Conservation (phyloP, 768 basidiomycete species). For the Podaxis pistillaris region DNA sequence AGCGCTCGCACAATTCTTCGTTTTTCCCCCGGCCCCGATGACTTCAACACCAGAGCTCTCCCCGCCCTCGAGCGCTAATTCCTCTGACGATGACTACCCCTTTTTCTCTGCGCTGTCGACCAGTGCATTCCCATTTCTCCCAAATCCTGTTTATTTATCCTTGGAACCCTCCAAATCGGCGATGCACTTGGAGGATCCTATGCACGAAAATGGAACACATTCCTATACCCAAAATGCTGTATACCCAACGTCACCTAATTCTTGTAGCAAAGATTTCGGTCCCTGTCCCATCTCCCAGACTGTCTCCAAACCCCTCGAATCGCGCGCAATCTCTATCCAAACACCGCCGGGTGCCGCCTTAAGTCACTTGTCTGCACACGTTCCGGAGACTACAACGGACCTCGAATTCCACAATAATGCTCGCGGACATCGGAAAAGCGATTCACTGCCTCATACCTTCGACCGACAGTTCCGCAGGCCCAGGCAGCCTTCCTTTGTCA, state of each 20-base stretch:
- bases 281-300: neutral
- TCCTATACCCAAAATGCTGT: neutral
- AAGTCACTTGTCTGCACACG: neutral
- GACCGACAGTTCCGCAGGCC: neutral
- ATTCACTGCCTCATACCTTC: neutral
- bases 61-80: slow-evolving; percentile 3
- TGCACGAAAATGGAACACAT: neutral
- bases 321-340: neutral
- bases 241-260: neutral
- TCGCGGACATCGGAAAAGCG: neutral
- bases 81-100: neutral
- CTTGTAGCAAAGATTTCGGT: too few relatives aligned
- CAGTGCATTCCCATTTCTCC: neutral
- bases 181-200: neutral
- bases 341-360: neutral
- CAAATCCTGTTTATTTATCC: neutral
- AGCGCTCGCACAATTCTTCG: neutral
- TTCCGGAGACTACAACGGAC: neutral
- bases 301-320: neutral
- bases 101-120: slow-evolving; percentile 3
- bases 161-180: neutral
- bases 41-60: neutral
- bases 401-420: neutral
- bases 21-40: neutral
- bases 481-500: neutral